phyloP scores from a whole-genome alignment of 352 stramenopile species.

The Globisporangium abappressorium region DNA sequence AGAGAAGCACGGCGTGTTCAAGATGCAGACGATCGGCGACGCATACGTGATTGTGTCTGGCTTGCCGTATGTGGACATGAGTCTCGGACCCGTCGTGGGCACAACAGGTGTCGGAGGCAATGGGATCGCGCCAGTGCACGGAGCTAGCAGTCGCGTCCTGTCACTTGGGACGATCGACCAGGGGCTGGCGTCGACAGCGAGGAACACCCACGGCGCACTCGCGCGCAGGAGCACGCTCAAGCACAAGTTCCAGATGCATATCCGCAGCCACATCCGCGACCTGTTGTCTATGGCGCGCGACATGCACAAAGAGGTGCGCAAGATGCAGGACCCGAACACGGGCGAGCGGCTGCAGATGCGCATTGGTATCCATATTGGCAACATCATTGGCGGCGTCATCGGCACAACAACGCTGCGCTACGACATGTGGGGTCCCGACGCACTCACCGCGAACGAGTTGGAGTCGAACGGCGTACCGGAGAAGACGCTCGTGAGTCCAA shows the following conservation, averaged over 20 bases:
- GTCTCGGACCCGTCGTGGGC: conserved; percentile 51
- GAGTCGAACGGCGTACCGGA: conserved; percentile 83
- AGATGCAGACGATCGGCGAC: conserved; percentile 93
- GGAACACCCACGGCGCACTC: conserved; percentile 14
- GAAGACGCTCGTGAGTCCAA: conserved; percentile 72
- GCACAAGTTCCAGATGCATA: conserved; percentile 80
- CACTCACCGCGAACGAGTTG: conserved; percentile 83
- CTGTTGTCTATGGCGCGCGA: conserved; percentile 78
- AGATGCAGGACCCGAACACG: conserved; percentile 82
- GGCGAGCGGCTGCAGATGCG: conserved; percentile 84
- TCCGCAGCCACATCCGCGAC: conserved; percentile 77
- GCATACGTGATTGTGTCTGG: conserved; percentile 90
- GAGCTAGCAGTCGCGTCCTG: conserved; percentile 48
- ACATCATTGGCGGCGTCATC: conserved; percentile 87
- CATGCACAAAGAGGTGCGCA: conserved; percentile 86
- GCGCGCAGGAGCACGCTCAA: conserved; percentile 66
- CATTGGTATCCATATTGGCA: conserved; percentile 86
- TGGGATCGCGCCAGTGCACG: conserved; percentile 10
- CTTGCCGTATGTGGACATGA: conserved; percentile 86
- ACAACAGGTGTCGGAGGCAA: conserved; percentile 14
- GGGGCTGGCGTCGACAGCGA: conserved; percentile 16
- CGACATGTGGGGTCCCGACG: conserved; percentile 87
- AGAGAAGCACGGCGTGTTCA: conserved; percentile 91
- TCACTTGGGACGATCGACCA: conserved; percentile 29
- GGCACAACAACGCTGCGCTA: conserved; percentile 85